Evolutionary conservation across 1,284 basidiomycete species (phyloP), one percentile per base, ranked within the genome.

Genomic region (Boletus semigastroideus): DNA sequence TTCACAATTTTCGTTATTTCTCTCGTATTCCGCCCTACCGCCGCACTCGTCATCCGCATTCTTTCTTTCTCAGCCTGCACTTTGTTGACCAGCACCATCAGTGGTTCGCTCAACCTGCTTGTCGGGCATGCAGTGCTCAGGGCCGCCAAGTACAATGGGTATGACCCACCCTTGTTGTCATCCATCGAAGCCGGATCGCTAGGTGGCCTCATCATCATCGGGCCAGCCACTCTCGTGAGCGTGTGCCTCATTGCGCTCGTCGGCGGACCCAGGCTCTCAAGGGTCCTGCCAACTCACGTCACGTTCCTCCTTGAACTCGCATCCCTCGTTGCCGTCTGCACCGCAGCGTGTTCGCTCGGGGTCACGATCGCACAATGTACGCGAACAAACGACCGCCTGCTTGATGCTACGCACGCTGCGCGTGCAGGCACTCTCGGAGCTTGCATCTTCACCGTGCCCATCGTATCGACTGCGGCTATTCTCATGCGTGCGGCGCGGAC

Each of bases 401-500:
- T 60, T n/a, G 52, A 61, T 39, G 5, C 46, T 13, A 45, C 52
- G 45, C 64, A 44, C 19, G 58, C 60, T 22, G 56, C 62, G 9
- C 48, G 46, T 5, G 58, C 52, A 10, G 53, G 53, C 2, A 51
- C 55, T 11, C 42, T 61, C 36, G 58, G 64, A 3, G 53, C 58
- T 11, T 56, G 46, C 12, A 31, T 61, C 2, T 1, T 56, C n/a
- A 49, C 48, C 11, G 48, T 58, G 25, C 55, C 59, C 6, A 12
- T 55, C 34, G 2, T 58, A 13, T 47, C 25, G 34, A 33, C 49
- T 40, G 55, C 42, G 53, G 53, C 48, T 0, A 28, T 51, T 12
- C 27, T 55, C 44, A 43, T 55, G 34, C 34, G 8, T 8, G 20
- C 46, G 6, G 28, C 52, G 39, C 52, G 52, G 50, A 43, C 51